Percentiles rank a stretch among this genome's conserved stretches.
phyloP scores from a whole-genome alignment of 495 filamentous ascomycete genomes.

The Talaromyces stipitatus region DNA sequence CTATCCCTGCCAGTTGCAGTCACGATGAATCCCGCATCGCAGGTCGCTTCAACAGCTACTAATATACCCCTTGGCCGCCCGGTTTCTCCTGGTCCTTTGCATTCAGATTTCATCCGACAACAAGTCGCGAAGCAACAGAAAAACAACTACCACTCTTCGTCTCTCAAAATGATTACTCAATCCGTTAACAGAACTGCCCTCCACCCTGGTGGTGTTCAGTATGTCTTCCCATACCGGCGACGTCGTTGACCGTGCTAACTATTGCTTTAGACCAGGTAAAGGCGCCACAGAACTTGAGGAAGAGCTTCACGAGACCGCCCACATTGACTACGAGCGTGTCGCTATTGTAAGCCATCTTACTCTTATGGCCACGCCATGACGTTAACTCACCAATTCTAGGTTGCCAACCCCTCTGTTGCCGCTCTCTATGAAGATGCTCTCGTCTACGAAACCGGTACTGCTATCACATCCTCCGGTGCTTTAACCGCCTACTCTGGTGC shows the following conservation, averaged over 20 bases:
- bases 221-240: constrained; percentile 33
- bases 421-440: constrained; percentile 98
- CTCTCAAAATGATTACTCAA: constrained; percentile 60
- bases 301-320: constrained; percentile 94
- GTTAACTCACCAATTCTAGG: constrained; percentile 40
- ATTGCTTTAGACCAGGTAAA: constrained; percentile 54
- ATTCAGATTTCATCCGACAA: constrained; percentile 52
- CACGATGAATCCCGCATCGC: constrained; percentile 29
- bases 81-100: constrained; percentile 41
- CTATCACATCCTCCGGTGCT: constrained; percentile 91
- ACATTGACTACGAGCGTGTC: constrained; percentile 99
- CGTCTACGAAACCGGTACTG: constrained; percentile 95
- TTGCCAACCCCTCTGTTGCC: constrained; percentile 84
- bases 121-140: constrained; percentile 53
- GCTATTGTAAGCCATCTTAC: constrained; percentile 68
- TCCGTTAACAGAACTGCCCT: constrained; percentile 84
- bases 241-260: constrained; percentile 23
- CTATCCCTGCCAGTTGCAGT: not conserved
- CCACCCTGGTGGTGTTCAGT: constrained; percentile 90
- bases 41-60: constrained; percentile 23
- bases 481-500: constrained; percentile 95
- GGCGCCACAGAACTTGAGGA: constrained; percentile 96
- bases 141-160: constrained; percentile 57
- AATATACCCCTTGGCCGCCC: constrained; percentile 39
- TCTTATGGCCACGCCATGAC: not conserved